Base-by-base conservation (phyloP, 768 basidiomycete genomes). In the Cytidiella melzeri region DNA sequence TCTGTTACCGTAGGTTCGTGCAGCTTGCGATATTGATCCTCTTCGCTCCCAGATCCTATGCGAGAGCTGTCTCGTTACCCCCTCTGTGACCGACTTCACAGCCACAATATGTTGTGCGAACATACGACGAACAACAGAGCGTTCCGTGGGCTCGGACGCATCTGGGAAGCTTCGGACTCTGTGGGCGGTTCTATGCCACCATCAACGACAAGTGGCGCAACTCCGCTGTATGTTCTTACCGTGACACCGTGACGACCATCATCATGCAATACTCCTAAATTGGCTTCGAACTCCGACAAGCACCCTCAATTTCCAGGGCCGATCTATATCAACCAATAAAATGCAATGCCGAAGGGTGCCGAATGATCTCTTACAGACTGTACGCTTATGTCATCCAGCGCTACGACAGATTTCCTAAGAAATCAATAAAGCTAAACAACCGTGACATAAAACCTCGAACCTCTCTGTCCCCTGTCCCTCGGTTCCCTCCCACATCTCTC, bases 401-500 rank as follows among this genome's bases (percentile, higher is more conserved):
- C 21, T 3, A 27, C 24, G 19, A 30, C 6, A 15, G 20, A 34
- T 53, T 48, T 44, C 46, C 44, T 20, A 30, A 25, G 30, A 44
- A 54, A 54, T 50, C 43, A 54, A 54, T 43, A 54, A 26, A 27
- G 45, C 27, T 39, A 54, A 54, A 54, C 41, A 54, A 42, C 26
- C 20, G 43, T 24, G 37, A 23, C 43, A 43, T 54, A 54, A 50
- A 54, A 50, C 48, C 38, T 7, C 7, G 30, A 15, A 7, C 30
- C 30, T 28, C 18, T 10, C 19, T 37, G 15, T 36, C 41, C 39
- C 42, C 12, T 21, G 6, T 30, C 37, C 39, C 24, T 47, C 41
- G 36, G 44, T 27, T 26, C 50, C 45, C 50, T 50, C 53, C 53
- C 52, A 48, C 57, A 43, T 55, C 54, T 53, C 43, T 56, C 53